A percentile compares a stretch with the other conserved stretches of the same genome.
These are phyloP conservation scores for Fusarium verrucosum DNA, from an alignment of 2,329 filamentous ascomycete species.

Conservation along the genomic window DNA sequence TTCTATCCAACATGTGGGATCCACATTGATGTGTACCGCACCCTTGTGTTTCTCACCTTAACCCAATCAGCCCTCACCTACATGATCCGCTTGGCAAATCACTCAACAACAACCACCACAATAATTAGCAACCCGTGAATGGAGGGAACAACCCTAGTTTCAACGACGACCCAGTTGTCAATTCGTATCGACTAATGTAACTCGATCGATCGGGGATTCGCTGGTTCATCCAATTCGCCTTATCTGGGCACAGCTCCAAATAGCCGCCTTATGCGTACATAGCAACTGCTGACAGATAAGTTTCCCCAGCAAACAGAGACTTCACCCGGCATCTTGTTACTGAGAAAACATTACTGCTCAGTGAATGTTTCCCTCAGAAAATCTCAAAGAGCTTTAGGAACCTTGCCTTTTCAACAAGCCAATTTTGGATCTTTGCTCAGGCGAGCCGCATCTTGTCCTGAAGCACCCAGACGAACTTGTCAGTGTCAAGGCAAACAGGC, in stretches of 20 bases:
- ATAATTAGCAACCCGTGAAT: background rate
- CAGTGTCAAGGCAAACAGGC: constrained; percentile 1
- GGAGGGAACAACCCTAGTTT: constrained; percentile 4
- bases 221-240: constrained; percentile 22
- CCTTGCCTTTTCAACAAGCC: background rate
- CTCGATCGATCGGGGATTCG: constrained; percentile 38
- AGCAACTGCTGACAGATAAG: constrained; percentile 22
- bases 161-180: constrained; percentile 13
- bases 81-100: constrained; percentile 8
- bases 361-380: background rate
- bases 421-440: background rate
- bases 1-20: constrained; percentile 1
- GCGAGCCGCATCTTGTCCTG: background rate
- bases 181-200: constrained; percentile 34
- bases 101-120: constrained; percentile 3
- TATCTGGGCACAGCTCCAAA: constrained; percentile 31
- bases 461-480: background rate
- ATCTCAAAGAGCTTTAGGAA: background rate
- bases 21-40: constrained; percentile 14
- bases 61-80: constrained; percentile 4
- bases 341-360: background rate
- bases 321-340: constrained; percentile 8
- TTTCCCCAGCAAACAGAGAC: constrained; percentile 5
- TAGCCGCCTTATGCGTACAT: constrained; percentile 33
- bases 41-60: constrained; percentile 12